A percentile compares a stretch with the other conserved stretches of the same genome.
These are phyloP conservation scores for Fusarium concolor DNA, from an alignment of 2,329 filamentous ascomycete species.

Conservation along the genomic window DNA sequence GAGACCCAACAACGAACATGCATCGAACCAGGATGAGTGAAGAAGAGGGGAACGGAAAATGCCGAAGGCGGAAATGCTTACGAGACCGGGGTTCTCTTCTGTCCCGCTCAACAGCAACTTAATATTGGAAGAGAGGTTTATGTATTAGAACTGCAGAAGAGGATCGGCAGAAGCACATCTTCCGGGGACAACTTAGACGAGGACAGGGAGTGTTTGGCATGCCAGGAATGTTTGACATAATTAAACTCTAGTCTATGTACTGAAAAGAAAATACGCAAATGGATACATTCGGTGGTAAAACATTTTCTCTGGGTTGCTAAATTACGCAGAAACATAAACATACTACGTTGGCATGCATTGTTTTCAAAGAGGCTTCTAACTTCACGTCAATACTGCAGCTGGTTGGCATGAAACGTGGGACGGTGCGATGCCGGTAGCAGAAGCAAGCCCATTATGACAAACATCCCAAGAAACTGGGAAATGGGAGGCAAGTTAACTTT, in stretches of 20 bases:
- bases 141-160: constrained; percentile 1
- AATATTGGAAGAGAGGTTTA: background rate
- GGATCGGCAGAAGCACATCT: constrained; percentile 26
- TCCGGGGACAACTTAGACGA: constrained; percentile 2
- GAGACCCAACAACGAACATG: background rate
- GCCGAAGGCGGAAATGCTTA: constrained; percentile 4
- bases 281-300: too few relatives aligned
- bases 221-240: background rate
- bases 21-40: background rate
- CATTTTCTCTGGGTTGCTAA: background rate
- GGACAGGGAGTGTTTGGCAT: constrained; percentile 10
- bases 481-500: background rate
- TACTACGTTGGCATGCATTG: constrained; percentile 6
- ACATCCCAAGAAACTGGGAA: constrained; percentile 1
- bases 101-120: background rate
- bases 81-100: constrained; percentile 1
- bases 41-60: background rate
- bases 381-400: constrained; percentile 3
- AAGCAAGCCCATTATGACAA: background rate
- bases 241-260: background rate
- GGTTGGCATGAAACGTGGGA: constrained; percentile 10
- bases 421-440: constrained; percentile 5
- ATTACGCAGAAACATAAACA: background rate
- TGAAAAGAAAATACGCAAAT: too few relatives aligned
- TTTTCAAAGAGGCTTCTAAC: constrained; percentile 10